phyloP scores from a whole-genome alignment of 1,139 yeast species.

The Hyphopichia burtonii region DNA sequence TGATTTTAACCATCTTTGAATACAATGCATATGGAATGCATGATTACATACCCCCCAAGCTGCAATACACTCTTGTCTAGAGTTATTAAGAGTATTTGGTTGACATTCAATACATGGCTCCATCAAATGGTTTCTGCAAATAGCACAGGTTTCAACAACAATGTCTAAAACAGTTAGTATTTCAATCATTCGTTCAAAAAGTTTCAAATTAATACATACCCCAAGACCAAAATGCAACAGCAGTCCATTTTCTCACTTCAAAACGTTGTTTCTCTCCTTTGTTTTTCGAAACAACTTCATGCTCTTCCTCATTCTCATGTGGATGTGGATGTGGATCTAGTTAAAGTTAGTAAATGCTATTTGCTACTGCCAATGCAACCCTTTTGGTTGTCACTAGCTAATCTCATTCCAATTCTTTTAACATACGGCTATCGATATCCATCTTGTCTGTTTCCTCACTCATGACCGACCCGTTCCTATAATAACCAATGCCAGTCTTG shows the following conservation, averaged over 20 bases:
- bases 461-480: constrained; percentile 10
- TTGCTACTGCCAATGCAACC: too few species aligned
- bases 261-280: constrained; percentile 34
- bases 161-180: constrained; percentile 42
- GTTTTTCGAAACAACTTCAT: constrained; percentile 2
- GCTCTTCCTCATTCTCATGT: neutral
- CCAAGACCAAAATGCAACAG: constrained; percentile 99
- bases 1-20: constrained; percentile 93
- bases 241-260: constrained; percentile 78
- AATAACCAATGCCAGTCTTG: too few species aligned
- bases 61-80: constrained; percentile 84
- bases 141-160: constrained; percentile 95
- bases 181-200: constrained; percentile 9
- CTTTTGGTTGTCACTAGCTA: too few species aligned
- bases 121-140: constrained; percentile 97
- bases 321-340: constrained; percentile 1
- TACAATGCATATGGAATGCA: constrained; percentile 94
- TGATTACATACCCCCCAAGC: constrained; percentile 98
- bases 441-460: constrained; percentile 23
- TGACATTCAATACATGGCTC: constrained; percentile 98
- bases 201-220: constrained; percentile 53
- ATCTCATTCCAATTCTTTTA: too few species aligned
- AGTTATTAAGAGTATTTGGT: constrained; percentile 66
- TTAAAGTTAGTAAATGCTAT: neutral
- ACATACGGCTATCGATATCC: constrained; percentile 36